Percentiles rank a stretch among this genome's conserved stretches.
These are phyloP conservation scores for Chlorella sp. DNA, from an alignment of 139 green algal species.

Conservation along the genomic window DNA sequence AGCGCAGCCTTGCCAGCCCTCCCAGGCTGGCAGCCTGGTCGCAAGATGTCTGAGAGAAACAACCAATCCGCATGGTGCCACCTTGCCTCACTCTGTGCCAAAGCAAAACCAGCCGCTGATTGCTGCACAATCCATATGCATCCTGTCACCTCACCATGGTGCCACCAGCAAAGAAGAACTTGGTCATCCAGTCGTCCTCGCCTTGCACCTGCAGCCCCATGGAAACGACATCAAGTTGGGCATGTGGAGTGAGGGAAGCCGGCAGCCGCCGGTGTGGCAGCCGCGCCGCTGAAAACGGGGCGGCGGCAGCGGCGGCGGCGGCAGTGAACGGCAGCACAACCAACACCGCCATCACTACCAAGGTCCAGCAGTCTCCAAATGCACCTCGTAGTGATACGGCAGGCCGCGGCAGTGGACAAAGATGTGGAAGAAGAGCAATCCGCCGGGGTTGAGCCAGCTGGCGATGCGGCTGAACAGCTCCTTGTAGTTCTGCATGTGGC, in stretches of 20 bases:
- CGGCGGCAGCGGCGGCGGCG: no score
- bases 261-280: no score
- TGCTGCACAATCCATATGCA: no score
- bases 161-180: conserved; percentile 95
- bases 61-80: no score
- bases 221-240: no score
- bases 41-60: no score
- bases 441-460: conserved; percentile 81
- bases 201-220: conserved; percentile 57
- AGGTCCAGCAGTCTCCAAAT: neutral
- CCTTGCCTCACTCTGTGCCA: no score
- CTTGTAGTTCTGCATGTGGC: conserved; percentile 71
- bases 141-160: conserved; percentile 76
- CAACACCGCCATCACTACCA: neutral
- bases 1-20: no score
- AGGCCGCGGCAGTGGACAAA: conserved; percentile 80
- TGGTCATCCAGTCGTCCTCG: conserved; percentile 94
- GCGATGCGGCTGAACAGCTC: conserved; percentile 73
- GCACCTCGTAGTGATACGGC: conserved; percentile 90
- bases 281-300: no score
- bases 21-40: no score
- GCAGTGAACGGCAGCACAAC: neutral
- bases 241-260: neutral
- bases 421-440: conserved; percentile 94
- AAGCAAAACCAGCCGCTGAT: no score